Percentiles rank a stretch among this genome's conserved stretches.
Evolutionary conservation across 2,329 filamentous ascomycete genomes (phyloP).

Genomic region (Neophaeococcomyces mojaviensis): DNA sequence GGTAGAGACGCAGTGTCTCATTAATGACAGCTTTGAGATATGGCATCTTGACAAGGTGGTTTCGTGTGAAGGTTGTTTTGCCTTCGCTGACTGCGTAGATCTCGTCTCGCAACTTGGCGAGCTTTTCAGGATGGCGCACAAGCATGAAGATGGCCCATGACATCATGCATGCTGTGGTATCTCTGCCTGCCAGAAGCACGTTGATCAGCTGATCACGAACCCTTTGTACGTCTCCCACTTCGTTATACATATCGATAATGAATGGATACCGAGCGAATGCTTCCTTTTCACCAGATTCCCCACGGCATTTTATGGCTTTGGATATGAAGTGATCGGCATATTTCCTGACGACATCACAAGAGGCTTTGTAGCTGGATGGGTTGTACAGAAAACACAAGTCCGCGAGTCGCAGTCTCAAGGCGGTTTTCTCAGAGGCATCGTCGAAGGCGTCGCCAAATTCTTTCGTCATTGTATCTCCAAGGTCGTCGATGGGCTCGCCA

Average conservation of each 20-base stretch:
- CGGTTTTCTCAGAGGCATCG: conserved; percentile 19
- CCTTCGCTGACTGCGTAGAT: conserved; percentile 1
- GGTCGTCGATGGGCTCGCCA: conserved; percentile 11
- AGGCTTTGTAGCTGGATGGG: conserved; percentile 7
- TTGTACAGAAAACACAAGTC: conserved; percentile 12
- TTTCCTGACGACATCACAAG: conserved; percentile 13
- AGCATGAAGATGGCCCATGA: conserved; percentile 26
- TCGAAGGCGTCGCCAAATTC: conserved; percentile 24
- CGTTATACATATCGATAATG: conserved; percentile 8
- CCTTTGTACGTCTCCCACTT: neutral
- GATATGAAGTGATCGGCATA: conserved; percentile 13
- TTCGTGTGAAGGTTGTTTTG: conserved; percentile 8
- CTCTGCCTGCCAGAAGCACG: conserved; percentile 26
- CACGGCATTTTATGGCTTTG: neutral
- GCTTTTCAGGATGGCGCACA: conserved; percentile 16
- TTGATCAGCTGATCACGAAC: conserved; percentile 27
- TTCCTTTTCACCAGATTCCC: conserved; percentile 5
- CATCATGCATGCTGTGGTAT: conserved; percentile 27
- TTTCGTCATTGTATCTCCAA: conserved; percentile 11
- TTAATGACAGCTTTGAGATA: conserved; percentile 45
- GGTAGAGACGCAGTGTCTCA: conserved; percentile 42
- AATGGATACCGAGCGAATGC: conserved; percentile 6
- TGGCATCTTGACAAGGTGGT: conserved; percentile 32
- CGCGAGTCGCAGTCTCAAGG: conserved; percentile 15
- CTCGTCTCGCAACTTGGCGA: neutral